phyloP scores from a whole-genome alignment of 805 yeast genomes.

The Myxozyma udenii region DNA sequence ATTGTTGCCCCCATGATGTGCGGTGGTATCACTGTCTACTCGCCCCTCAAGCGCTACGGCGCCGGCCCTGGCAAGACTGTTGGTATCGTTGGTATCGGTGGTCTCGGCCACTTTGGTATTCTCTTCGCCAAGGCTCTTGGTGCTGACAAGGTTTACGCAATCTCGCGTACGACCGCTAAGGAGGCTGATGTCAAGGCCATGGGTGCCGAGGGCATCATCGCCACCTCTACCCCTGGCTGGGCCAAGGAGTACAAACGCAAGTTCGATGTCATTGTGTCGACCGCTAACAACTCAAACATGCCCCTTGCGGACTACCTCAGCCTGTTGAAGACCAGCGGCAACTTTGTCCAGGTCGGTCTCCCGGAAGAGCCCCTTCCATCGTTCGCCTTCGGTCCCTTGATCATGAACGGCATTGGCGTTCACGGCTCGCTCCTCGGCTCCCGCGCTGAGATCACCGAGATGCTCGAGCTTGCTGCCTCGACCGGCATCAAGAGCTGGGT shows the following conservation, averaged over 20 bases:
- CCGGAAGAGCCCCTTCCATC: conserved; percentile 43
- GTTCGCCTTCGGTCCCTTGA: conserved; percentile 27
- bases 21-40: conserved; percentile 71
- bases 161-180: conserved; percentile 52
- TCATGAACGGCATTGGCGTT: conserved; percentile 22
- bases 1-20: conserved; percentile 71
- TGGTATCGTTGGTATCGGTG: conserved; percentile 64
- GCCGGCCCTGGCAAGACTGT: conserved; percentile 52
- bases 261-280: conserved; percentile 53
- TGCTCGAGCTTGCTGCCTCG: conserved; percentile 63
- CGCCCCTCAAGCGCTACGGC: conserved; percentile 55
- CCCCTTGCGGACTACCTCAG: conserved; percentile 45
- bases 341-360: conserved; percentile 63
- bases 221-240: conserved; percentile 47
- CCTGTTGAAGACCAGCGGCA: conserved; percentile 56
- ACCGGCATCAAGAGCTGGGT: conserved; percentile 37
- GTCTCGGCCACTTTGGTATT: conserved; percentile 64
- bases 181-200: conserved; percentile 51
- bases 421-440: conserved; percentile 61
- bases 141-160: conserved; percentile 54
- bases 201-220: conserved; percentile 56
- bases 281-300: conserved; percentile 48
- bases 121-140: conserved; percentile 61
- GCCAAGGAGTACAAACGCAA: conserved; percentile 34
- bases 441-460: conserved; percentile 60